These are phyloP conservation scores for Xylariomycetidae sp. DNA, from an alignment of 2,329 filamentous ascomycete species.

Conservation along the genomic window DNA sequence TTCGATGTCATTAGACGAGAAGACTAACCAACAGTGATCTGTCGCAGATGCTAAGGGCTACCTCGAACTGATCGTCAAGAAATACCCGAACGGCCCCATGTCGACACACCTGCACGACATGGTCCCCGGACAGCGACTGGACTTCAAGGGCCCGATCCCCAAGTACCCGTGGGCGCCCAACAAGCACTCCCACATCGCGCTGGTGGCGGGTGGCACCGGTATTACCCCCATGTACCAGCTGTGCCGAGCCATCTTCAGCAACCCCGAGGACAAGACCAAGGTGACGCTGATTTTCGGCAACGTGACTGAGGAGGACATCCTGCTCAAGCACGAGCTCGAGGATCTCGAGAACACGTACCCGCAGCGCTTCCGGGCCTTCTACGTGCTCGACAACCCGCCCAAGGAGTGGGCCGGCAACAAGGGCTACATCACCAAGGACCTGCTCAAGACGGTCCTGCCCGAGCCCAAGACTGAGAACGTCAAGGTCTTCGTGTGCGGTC, in stretches of 20 bases:
- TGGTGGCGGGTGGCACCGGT: slow-evolving; percentile 91
- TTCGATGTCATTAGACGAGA: too few relatives aligned
- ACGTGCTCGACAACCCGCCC: slow-evolving; percentile 81
- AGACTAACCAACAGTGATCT: slow-evolving; percentile 5
- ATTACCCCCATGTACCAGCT: slow-evolving; percentile 99
- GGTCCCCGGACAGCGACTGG: slow-evolving; percentile 73
- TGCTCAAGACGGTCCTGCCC: slow-evolving; percentile 90
- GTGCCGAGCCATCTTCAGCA: slow-evolving; percentile 84
- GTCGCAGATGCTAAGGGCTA: slow-evolving; percentile 65
- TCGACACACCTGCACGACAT: slow-evolving; percentile 82
- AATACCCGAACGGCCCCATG: slow-evolving; percentile 88
- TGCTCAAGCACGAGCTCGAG: slow-evolving; percentile 80
- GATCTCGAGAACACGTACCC: slow-evolving; percentile 93
- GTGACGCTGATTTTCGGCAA: slow-evolving; percentile 95
- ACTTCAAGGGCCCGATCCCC: slow-evolving; percentile 91
- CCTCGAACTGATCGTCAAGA: slow-evolving; percentile 87
- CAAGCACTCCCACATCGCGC: slow-evolving; percentile 85
- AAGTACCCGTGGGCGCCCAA: slow-evolving; percentile 89
- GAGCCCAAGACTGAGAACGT: slow-evolving; percentile 88
- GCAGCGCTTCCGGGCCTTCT: slow-evolving; percentile 91
- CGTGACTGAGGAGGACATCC: slow-evolving; percentile 81
- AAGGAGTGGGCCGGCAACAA: slow-evolving; percentile 71
- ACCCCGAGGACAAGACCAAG: slow-evolving; percentile 95
- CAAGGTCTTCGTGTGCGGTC: slow-evolving; percentile 95
- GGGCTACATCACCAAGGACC: slow-evolving; percentile 83